Conservation (phyloP, 192 early-diverging fungal genomes). For the Coemansia sp. region DNA sequence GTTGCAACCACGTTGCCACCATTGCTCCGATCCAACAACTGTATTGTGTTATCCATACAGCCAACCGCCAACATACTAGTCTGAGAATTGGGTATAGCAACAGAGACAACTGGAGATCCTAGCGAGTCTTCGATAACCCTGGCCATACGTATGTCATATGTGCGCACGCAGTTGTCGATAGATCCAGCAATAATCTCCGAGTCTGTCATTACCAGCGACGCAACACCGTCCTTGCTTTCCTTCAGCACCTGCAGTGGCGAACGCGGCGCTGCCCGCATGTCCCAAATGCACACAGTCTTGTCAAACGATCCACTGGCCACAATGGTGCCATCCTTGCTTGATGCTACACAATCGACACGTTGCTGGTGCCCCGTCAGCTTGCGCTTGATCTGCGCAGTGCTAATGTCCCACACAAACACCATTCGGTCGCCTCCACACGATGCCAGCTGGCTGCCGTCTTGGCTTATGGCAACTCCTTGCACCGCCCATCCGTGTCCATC, state of each 20-base stretch:
- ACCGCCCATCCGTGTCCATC: conserved; percentile 86
- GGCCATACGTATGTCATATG: conserved; percentile 85
- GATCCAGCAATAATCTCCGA: conserved; percentile 76
- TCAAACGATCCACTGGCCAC: conserved; percentile 77
- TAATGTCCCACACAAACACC: conserved; percentile 87
- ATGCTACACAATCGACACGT: conserved; percentile 80
- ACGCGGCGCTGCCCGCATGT: conserved; percentile 36
- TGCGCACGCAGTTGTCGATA: conserved; percentile 81
- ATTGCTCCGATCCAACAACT: conserved; percentile 74
- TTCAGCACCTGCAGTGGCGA: conserved; percentile 78
- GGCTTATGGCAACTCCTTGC: conserved; percentile 38
- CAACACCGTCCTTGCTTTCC: conserved; percentile 85
- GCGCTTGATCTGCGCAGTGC: conserved; percentile 67
- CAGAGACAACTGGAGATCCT: conserved; percentile 79
- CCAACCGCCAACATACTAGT: conserved; percentile 73
- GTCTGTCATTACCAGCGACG: conserved; percentile 69
- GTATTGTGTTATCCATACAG: conserved; percentile 74
- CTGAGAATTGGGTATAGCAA: conserved; percentile 61
- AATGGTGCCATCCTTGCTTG: conserved; percentile 75
- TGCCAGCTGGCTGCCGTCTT: conserved; percentile 67
- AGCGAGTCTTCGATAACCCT: conserved; percentile 67
- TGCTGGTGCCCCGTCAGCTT: conserved; percentile 79
- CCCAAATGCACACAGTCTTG: conserved; percentile 57
- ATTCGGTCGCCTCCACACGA: conserved; percentile 80
- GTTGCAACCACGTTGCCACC: conserved; percentile 70